Base-by-base conservation (phyloP, 176 grass and related monocot species). In the bread wheat (Triticum aestivum) region DNA sequence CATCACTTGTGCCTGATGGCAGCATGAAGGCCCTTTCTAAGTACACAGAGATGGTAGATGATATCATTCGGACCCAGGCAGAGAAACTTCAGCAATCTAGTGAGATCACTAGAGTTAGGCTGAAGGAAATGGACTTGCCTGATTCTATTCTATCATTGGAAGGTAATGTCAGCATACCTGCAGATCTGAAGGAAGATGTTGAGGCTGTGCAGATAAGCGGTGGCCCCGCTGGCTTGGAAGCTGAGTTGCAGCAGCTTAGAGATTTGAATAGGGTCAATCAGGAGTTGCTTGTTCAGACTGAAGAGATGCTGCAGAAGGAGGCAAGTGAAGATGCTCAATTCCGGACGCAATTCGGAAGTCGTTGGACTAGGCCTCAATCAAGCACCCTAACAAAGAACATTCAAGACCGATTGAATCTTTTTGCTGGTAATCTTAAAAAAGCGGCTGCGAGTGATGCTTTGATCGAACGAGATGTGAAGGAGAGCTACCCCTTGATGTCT, bases 91-190 rank as follows among this genome's bases (percentile, higher is more conserved):
- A 97, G 88, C 90, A 99, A 92, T 92, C 93, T 38, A 99, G 97
- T 88, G 97, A 99, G 83, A 91, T 99, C 59, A 93, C 97, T 75
- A 90, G 97, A 83, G 90, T 99, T 84, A 97, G 87, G 79, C 78
- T 99, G 71, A 99, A 97, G 90, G 97, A 99, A 87, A 97, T 99
- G 97, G 97, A 99, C 85, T 79, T 99, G 80, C 97, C 97, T 42
- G 97, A 99, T 92, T 99, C 97, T 78, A 97, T 99, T 74, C 83
- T 93, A 79, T 94, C 97, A 69, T 68, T 99, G 58, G 97, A 99
- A 93, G 97, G 97, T 91, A 97, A 94, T 87, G 84, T 94, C 72
- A 81, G 80, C n/a, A 83, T 99, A 88, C 94, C 97, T 82, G 76
- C 78, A 24, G 92, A 99, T 91, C 77, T 97, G 56, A 99, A 91